Conservation (phyloP, 352 stramenopile species). For the Nothophytophthora sp. region DNA sequence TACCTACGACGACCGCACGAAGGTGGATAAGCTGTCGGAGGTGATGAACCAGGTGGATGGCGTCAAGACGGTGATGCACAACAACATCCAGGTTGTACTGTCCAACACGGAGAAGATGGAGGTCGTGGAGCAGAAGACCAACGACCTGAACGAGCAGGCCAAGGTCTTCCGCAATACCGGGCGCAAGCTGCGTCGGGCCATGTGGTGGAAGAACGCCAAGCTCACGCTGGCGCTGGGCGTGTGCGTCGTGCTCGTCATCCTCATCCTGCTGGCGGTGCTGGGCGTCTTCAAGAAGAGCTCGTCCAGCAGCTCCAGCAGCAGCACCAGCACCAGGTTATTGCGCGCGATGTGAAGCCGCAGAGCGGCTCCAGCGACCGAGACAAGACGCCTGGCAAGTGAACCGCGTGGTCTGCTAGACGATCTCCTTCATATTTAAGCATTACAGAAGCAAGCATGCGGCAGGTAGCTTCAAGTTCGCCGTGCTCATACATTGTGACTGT, state of each 20-base stretch:
- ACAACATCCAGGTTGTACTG: conserved; percentile 87
- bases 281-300: conserved; percentile 79
- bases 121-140: conserved; percentile 86
- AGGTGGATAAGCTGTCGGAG: conserved; percentile 86
- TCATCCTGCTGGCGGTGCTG: conserved; percentile 73
- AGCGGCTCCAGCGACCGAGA: too few relatives aligned
- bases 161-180: conserved; percentile 87
- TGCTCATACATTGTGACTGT: too few relatives aligned
- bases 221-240: conserved; percentile 68
- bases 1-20: conserved; percentile 87
- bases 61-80: conserved; percentile 86
- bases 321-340: conserved; percentile 9
- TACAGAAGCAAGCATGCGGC: too few relatives aligned
- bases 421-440: too few relatives aligned
- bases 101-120: conserved; percentile 91
- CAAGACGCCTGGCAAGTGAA: too few relatives aligned
- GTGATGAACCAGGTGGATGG: conserved; percentile 82
- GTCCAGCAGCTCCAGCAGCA: conserved; percentile 17
- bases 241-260: conserved; percentile 65
- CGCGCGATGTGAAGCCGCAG: too few relatives aligned
- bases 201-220: conserved; percentile 90
- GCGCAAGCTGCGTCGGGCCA: conserved; percentile 72
- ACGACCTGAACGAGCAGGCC: conserved; percentile 85
- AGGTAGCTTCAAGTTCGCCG: too few relatives aligned
- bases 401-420: too few relatives aligned